Conservation (phyloP, 1,284 basidiomycete genomes). For the Apiotrichum sp. region DNA sequence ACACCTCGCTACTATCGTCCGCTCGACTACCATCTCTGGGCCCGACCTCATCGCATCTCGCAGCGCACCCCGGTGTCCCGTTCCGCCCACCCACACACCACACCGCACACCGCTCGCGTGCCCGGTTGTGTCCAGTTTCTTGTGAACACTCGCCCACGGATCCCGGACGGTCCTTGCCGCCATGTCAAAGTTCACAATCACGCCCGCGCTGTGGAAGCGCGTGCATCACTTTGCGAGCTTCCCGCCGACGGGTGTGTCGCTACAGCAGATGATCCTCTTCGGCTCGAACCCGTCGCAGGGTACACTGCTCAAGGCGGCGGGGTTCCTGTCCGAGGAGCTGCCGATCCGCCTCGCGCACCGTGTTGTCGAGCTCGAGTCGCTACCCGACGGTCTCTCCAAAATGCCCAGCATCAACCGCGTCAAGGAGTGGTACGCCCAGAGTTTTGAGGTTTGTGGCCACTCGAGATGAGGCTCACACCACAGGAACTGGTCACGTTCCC, state of each 20-base stretch:
- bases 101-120: no score
- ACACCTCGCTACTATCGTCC: no score
- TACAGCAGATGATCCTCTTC: conserved; percentile 88
- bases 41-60: no score
- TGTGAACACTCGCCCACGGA: no score
- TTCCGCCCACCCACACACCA: no score
- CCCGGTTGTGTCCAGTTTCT: no score
- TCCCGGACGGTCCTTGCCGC: neutral
- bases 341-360: conserved; percentile 93
- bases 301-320: conserved; percentile 75
- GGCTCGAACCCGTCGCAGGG: conserved; percentile 67
- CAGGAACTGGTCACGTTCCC: conserved; percentile 86
- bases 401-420: conserved; percentile 95
- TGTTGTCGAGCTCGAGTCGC: conserved; percentile 90
- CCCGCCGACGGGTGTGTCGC: conserved; percentile 85
- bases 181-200: conserved; percentile 55
- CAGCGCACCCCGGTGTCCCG: no score
- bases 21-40: no score
- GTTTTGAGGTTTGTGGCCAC: conserved; percentile 70
- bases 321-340: conserved; percentile 70
- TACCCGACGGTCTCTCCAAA: conserved; percentile 83
- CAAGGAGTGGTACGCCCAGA: conserved; percentile 98
- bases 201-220: conserved; percentile 77
- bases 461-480: conserved; percentile 7
- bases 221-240: conserved; percentile 92